Percentiles rank a stretch among this genome's conserved stretches.
Conservation (phyloP, 2,329 filamentous ascomycete species). For the Fusarium pseudoanthophilum region DNA sequence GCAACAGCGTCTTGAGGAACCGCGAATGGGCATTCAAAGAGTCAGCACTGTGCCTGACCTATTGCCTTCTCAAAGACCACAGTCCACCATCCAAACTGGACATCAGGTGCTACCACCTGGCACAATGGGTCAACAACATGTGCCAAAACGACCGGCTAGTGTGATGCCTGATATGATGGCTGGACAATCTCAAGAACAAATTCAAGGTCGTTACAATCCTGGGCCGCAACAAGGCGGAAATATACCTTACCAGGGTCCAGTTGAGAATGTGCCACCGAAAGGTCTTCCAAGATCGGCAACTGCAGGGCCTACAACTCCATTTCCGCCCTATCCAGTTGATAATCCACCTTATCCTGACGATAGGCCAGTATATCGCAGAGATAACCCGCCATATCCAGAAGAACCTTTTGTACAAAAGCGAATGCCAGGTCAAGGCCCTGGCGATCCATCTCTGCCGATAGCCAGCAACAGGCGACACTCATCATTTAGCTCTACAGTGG, state of each 20-base stretch:
- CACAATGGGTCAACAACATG: slow-evolving; percentile 11
- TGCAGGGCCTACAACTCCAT: slow-evolving; percentile 27
- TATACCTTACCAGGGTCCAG: slow-evolving; percentile 26
- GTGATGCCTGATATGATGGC: slow-evolving; percentile 39
- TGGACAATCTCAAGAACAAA: slow-evolving; percentile 9
- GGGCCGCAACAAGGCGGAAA: slow-evolving; percentile 13
- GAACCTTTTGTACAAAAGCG: slow-evolving; percentile 12
- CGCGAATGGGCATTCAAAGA: slow-evolving; percentile 33
- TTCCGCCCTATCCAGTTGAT: slow-evolving; percentile 29
- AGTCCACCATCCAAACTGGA: slow-evolving; percentile 15
- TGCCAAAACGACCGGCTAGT: slow-evolving; percentile 33
- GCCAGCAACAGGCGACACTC: slow-evolving; percentile 40
- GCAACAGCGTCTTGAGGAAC: slow-evolving; percentile 34
- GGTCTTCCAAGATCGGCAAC: slow-evolving; percentile 33
- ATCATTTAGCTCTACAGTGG: slow-evolving; percentile 38
- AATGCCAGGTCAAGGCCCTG: not conserved
- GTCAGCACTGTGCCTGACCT: slow-evolving; percentile 41
- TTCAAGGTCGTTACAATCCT: not conserved
- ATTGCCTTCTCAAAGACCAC: slow-evolving; percentile 33
- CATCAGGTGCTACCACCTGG: not conserved
- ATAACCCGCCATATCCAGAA: slow-evolving; percentile 26
- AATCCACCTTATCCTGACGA: slow-evolving; percentile 33
- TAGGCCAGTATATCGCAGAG: not conserved
- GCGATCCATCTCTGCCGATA: not conserved
- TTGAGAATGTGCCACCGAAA: slow-evolving; percentile 25